These are phyloP conservation scores for Emergomyces africanus DNA, from an alignment of 2,329 filamentous ascomycete species.

Conservation along the genomic window DNA sequence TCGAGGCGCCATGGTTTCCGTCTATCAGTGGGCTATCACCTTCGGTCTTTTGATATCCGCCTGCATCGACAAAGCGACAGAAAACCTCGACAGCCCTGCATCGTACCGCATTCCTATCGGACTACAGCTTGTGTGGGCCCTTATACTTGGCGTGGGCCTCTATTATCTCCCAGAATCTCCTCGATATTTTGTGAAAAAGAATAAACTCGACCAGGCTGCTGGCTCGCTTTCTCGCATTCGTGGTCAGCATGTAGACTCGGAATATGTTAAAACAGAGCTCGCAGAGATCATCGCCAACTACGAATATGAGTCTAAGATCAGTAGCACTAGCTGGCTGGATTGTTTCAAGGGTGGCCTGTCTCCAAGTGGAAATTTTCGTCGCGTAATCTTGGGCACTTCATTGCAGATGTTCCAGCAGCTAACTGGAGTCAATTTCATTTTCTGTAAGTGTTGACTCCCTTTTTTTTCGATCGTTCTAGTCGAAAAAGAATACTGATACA, in stretches of 20 bases:
- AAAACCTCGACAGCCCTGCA: constrained; percentile 38
- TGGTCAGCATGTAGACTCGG: constrained; percentile 33
- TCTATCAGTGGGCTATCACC: constrained; percentile 31
- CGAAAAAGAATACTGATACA: neutral
- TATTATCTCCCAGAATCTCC: constrained; percentile 42
- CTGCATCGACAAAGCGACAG: constrained; percentile 57
- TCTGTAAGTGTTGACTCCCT: constrained; percentile 3
- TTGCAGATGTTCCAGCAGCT: constrained; percentile 64
- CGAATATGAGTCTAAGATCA: constrained; percentile 34
- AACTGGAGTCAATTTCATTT: constrained; percentile 61
- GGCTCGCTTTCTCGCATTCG: constrained; percentile 23
- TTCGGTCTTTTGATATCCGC: constrained; percentile 40
- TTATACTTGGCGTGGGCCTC: constrained; percentile 46
- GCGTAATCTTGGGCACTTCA: constrained; percentile 57
- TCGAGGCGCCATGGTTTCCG: constrained; percentile 28
- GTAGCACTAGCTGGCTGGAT: constrained; percentile 33
- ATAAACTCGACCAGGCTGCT: constrained; percentile 12
- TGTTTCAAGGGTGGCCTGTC: constrained; percentile 38
- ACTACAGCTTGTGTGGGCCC: constrained; percentile 47
- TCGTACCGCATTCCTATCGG: constrained; percentile 54
- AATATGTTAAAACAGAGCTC: constrained; percentile 37
- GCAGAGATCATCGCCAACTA: constrained; percentile 40
- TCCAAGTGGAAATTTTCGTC: constrained; percentile 48
- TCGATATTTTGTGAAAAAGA: constrained; percentile 18
- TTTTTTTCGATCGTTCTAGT: neutral